Conservation (phyloP, 129 eudicot genomes). For the Tagetes erecta region DNA sequence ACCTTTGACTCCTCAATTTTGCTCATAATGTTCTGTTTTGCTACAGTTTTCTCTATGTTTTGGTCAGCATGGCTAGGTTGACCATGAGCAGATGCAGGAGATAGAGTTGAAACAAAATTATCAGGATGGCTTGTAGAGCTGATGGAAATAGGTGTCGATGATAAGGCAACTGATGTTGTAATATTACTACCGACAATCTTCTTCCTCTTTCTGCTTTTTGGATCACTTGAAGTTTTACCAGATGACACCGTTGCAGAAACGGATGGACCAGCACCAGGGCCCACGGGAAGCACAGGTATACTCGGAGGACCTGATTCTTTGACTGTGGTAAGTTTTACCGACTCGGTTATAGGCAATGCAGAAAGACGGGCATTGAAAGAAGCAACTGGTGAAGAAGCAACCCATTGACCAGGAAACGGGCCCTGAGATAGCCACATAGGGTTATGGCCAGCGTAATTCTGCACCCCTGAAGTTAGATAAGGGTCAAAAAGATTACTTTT, state of each 20-base stretch:
- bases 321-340: conserved; percentile 59
- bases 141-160: conserved; percentile 36
- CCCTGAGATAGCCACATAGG: conserved; percentile 78
- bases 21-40: conserved; percentile 41
- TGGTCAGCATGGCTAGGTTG: conserved; percentile 27
- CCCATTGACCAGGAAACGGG: conserved; percentile 72
- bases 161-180: conserved; percentile 42
- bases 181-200: conserved; percentile 40
- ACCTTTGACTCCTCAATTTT: conserved; percentile 77
- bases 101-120: conserved; percentile 18
- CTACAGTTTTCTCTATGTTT: conserved; percentile 34
- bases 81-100: conserved; percentile 12
- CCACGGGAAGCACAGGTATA: conserved; percentile 29
- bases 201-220: conserved; percentile 78
- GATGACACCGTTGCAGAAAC: conserved; percentile 28
- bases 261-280: conserved; percentile 37
- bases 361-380: conserved; percentile 48
- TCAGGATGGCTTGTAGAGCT: conserved; percentile 37
- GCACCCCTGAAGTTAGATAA: conserved; percentile 50
- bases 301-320: conserved; percentile 51
- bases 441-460: conserved; percentile 52
- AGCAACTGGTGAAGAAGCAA: conserved; percentile 67
- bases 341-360: conserved; percentile 51
- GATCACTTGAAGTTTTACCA: conserved; percentile 46
- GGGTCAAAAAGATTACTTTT: conserved; percentile 58